Base-by-base conservation (phyloP, 352 stramenopile species). In the Salisapilia sapeloensis region DNA sequence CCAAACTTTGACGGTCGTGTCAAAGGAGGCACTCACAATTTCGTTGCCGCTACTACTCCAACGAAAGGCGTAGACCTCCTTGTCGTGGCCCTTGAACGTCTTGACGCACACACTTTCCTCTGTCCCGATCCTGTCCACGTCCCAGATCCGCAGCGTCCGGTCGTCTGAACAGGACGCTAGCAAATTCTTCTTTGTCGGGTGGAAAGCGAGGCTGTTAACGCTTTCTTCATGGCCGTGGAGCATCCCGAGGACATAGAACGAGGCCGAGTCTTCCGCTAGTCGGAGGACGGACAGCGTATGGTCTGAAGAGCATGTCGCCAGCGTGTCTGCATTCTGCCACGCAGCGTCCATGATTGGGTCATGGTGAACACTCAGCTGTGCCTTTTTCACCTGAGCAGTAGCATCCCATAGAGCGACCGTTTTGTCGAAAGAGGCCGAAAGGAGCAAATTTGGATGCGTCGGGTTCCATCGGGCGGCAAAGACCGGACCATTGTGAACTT, bases 121-220 rank as follows among this genome's bases (percentile, higher is more conserved):
- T n/a, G 31, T 25, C 19, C 25, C 20, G 43, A 30, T 26, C 42
- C 26, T 62, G 12, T 53, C 56, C 6, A 70, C 70, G 47, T 96
- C 83, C 92, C 92, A 97, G 7, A 99, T 81, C 60, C 98, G 98
- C 25, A 96, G 92, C 16, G 93, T 96, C 46, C 80, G 93, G 61
- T 99, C 95, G 48, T 99, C 95, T 2, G 92, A 98, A 54, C 93
- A 98, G 24, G 84, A 97, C 4, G 93, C 93, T 17, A 99, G 64
- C 16, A 96, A 56, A 60, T 97, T 87, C 95, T 94, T 99, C 45
- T 96, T 95, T 29, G 99, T 92, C 21, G 92, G 93, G 56, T 99
- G 98, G 29, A 99, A 96, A 50, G 97, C 93, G 27, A n/a, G n/a
- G n/a, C n/a, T n/a, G n/a, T n/a, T n/a, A n/a, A n/a, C n/a, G n/a